Evolutionary conservation across 352 stramenopile genomes (phyloP), one percentile per base, ranked within the genome.

Genomic region (Phytophthora colocasiae): DNA sequence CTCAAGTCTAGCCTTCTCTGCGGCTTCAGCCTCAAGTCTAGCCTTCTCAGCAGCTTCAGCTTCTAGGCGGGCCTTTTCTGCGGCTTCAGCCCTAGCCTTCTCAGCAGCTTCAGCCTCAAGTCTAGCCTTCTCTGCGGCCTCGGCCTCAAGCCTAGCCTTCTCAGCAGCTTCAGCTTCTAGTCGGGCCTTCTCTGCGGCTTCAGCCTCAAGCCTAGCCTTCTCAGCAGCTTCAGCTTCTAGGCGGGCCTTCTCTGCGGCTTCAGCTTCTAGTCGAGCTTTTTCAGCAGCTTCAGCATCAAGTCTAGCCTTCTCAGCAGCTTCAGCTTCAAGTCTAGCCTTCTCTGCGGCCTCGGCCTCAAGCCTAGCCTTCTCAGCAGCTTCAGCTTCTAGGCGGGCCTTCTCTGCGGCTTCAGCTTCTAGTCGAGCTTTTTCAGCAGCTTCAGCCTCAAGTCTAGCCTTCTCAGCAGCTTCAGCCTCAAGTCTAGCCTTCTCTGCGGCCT

Each of bases 151-250:
- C 43, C 77, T 75, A 5, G 60, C 55, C 0, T 41, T 48, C 24
- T 36, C 27, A 1, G 39, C 32, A 5, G 19, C n/a, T 7, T n/a
- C 22, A n/a, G 17, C 43, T 0, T 46, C 40, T 0, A 43, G 36
- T 0, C 36, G 0, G 0, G 36, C 50, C 0, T 58, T 73, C 46
- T 77, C 57, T 10, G 43, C 39, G 0, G 58, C 63, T 31, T 79
- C 70, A 12, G 74, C 74, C 40, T 82, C 74, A 0, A 82, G 55
- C 43, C 77, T 75, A 5, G 60, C 55, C 50, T 78, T 79, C 51
- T 81, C 73, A 11, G 70, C 62, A 7, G 66, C 63, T 62, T 10
- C 66, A 62, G 26, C 77, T 52, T 24, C 65, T 69, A 4, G 63
- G 44, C 53, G 75, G 48, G 8, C 69, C 65, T 26, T 74, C 71